Evolutionary conservation across 2,329 filamentous ascomycete species (phyloP), one percentile per base, ranked within the genome.

Genomic region (Hansfordia pulvinata): DNA sequence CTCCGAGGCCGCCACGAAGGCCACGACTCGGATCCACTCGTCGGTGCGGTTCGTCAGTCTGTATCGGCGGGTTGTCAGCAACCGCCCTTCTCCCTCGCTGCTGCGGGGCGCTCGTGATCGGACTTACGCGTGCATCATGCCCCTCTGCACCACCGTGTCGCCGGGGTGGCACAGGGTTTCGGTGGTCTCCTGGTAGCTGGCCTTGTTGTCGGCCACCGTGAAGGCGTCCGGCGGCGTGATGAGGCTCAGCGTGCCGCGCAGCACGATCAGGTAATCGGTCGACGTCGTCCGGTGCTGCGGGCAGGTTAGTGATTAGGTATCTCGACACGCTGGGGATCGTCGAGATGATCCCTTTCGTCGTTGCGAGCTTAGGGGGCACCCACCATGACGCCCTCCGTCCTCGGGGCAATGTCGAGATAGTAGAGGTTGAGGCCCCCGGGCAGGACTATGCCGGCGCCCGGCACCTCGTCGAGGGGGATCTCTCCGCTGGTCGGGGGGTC

Each of bases 121-220:
- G 19, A 46, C 47, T 49, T 40, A 50, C 47, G 41, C 40, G 30
- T 51, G 45, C 36, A 48, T 42, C 10, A 38, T 40, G 4, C 46
- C 43, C 12, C 47, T 39, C 32, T 49, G 41, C 19, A 40, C 28
- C n/a, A 47, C 37, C n/a, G 45, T 35, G 11, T 48, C 43, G 10
- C 45, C 45, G 2, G 38, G 33, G n/a, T 33, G 36, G 30, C 36
- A 42, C 5, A 43, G 20, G 2, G 44, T 46, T 34, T 46, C 44
- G 14, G 35, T 30, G 18, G 37, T 34, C 28, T 40, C 29, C 7
- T 34, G 31, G 31, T 44, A 48, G 17, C 32, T 37, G 7, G 34
- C 31, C 31, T 40, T 40, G 19, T 44, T 41, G n/a, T 42, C 39
- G 10, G 35, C 29, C 3, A 41, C 22, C 14, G 35, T 22, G 25